Percentiles rank a stretch among this genome's conserved stretches.
phyloP scores from a whole-genome alignment of 2,329 filamentous ascomycete genomes.

The Aspergillus sp. region DNA sequence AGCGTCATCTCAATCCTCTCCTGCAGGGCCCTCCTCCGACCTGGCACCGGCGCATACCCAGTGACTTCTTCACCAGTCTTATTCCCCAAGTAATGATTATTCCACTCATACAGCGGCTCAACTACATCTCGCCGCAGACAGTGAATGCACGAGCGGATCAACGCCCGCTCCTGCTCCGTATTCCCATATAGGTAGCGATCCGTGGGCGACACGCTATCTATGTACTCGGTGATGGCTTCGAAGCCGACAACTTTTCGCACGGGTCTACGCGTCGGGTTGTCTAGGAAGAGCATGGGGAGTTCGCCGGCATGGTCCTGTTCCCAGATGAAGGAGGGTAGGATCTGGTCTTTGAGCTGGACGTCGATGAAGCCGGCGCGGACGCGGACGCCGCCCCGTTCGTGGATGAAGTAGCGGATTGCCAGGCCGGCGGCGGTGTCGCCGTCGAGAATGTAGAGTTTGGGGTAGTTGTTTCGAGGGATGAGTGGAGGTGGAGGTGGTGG shows the following conservation, averaged over 20 bases:
- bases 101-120: neutral
- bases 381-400: neutral
- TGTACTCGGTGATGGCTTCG: neutral
- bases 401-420: neutral
- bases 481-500: neutral
- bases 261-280: neutral
- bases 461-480: neutral
- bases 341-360: neutral
- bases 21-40: neutral
- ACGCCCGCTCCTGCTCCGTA: neutral
- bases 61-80: neutral
- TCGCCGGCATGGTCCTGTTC: neutral
- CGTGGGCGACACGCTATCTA: neutral
- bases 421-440: neutral
- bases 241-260: neutral
- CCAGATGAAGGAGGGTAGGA: neutral
- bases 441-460: neutral
- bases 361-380: neutral
- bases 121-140: neutral
- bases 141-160: neutral
- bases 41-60: no score
- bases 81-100: neutral
- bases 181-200: neutral
- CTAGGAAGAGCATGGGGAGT: neutral
- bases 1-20: neutral